A percentile compares a stretch with the other conserved stretches of the same genome.
These are phyloP conservation scores for Maudiozyma humilis DNA, from an alignment of 1,139 yeast genomes.

Conservation along the genomic window DNA sequence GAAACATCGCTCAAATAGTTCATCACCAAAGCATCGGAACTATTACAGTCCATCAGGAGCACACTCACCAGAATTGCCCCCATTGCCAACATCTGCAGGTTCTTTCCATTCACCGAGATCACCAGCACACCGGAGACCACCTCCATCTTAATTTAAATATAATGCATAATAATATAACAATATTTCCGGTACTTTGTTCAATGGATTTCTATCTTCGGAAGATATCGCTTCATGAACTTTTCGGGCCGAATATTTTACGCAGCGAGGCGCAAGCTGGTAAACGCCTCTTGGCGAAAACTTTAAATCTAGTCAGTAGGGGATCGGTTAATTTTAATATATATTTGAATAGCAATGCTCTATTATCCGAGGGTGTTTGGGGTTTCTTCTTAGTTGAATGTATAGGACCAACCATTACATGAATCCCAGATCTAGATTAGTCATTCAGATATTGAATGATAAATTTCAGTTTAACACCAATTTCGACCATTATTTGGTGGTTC, in stretches of 20 bases:
- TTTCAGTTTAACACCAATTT: not conserved
- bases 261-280: no score
- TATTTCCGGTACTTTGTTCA: no score
- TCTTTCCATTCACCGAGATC: constrained; percentile 19
- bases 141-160: constrained; percentile 12
- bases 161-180: no score
- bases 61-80: constrained; percentile 19
- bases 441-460: not conserved
- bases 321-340: no score
- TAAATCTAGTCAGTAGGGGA: no score
- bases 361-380: not conserved
- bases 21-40: not conserved
- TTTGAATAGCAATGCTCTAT: no score
- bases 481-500: not conserved
- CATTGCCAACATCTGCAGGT: constrained; percentile 17
- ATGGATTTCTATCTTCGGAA: no score
- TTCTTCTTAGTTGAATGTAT: no score
- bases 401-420: no score
- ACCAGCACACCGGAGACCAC: constrained; percentile 22
- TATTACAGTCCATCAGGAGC: not conserved
- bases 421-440: not conserved
- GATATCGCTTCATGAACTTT: no score
- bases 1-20: not conserved
- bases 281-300: no score
- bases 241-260: no score